A percentile compares a stretch with the other conserved stretches of the same genome.
These are phyloP conservation scores for Dioscorea alata DNA, from an alignment of 106 monocot genomes.

Conservation along the genomic window DNA sequence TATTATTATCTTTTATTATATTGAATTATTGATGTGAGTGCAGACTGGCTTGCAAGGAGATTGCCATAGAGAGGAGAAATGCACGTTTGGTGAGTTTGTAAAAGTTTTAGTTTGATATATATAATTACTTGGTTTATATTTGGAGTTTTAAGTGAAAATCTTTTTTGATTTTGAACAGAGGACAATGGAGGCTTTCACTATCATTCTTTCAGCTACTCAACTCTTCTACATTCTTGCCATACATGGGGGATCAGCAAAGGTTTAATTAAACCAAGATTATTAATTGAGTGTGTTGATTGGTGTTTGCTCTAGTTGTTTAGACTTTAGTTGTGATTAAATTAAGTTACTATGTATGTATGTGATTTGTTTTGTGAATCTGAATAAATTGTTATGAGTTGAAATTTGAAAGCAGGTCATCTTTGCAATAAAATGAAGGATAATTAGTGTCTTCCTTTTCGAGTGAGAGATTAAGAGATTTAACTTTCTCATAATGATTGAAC, in stretches of 20 bases:
- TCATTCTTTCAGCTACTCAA: constrained; percentile 79
- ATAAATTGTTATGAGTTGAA: too few relatives aligned
- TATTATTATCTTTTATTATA: background rate
- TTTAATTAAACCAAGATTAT: too few relatives aligned
- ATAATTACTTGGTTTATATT: background rate
- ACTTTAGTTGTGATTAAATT: too few relatives aligned
- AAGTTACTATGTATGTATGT: too few relatives aligned
- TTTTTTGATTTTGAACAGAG: constrained; percentile 32
- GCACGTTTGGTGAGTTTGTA: constrained; percentile 41
- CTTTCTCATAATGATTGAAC: too few relatives aligned
- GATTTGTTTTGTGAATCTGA: too few relatives aligned
- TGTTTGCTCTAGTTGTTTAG: too few relatives aligned
- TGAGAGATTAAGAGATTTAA: too few relatives aligned
- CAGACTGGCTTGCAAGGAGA: constrained; percentile 85
- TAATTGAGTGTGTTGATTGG: too few relatives aligned
- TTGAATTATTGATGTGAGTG: background rate
- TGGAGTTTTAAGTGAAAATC: background rate
- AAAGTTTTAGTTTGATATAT: background rate
- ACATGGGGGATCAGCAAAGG: constrained; percentile 21
- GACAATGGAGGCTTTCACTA: constrained; percentile 82
- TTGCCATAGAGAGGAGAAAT: constrained; percentile 58
- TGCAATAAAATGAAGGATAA: too few relatives aligned
- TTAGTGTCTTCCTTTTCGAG: too few relatives aligned
- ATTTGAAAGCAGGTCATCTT: too few relatives aligned
- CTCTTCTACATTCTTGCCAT: constrained; percentile 55